Percentiles rank a stretch among this genome's conserved stretches.
phyloP scores from a whole-genome alignment of 2,329 filamentous ascomycete species.

The Arachnopeziza araneosa region DNA sequence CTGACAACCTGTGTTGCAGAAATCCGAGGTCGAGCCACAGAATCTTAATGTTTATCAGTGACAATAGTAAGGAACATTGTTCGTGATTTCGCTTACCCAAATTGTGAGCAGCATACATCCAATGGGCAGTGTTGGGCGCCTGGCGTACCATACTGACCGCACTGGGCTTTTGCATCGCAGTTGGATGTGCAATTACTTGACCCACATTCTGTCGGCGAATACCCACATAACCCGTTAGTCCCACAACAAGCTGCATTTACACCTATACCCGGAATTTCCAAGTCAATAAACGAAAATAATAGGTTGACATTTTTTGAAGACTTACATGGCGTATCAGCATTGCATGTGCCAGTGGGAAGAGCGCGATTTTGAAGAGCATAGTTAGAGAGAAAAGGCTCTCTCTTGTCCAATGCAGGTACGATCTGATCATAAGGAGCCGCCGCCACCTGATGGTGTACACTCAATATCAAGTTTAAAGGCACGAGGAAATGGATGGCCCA shows the following conservation, averaged over 20 bases:
- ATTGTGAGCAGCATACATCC: constrained; percentile 18
- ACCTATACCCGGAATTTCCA: neutral
- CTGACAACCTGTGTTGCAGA: constrained; percentile 26
- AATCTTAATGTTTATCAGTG: no score
- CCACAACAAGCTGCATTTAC: neutral
- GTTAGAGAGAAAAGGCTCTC: no score
- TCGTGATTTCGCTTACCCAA: constrained; percentile 16
- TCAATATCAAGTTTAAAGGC: no score
- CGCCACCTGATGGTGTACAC: no score
- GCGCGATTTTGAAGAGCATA: no score
- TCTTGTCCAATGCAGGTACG: no score
- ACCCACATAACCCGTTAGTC: constrained; percentile 11
- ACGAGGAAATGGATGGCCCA: no score
- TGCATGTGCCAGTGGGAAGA: no score
- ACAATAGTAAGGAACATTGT: no score
- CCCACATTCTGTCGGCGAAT: constrained; percentile 13
- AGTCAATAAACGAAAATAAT: neutral
- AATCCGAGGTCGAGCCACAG: neutral
- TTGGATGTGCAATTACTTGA: constrained; percentile 15
- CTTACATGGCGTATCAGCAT: no score
- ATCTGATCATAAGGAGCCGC: no score
- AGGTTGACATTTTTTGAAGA: no score
- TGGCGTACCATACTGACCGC: constrained; percentile 26
- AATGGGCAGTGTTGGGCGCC: constrained; percentile 23
- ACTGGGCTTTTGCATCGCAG: constrained; percentile 30